Conservation (phyloP, 1,139 yeast genomes). For the Insectozyma bohioensis region DNA sequence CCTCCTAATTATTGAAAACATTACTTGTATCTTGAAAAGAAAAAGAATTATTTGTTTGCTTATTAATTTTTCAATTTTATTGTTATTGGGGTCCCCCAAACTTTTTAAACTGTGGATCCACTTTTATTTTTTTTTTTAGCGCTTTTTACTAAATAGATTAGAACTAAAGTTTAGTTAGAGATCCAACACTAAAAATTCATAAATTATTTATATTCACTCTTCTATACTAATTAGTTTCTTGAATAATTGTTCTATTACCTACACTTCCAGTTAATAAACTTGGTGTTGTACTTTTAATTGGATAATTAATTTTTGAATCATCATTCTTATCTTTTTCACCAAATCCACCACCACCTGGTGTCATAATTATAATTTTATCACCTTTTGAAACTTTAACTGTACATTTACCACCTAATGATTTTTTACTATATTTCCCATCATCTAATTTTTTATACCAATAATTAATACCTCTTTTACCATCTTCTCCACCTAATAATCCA, state of each 20-base stretch:
- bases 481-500: conserved; percentile 44
- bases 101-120: no score
- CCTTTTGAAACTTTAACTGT: conserved; percentile 40
- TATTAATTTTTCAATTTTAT: no score
- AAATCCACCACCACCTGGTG: conserved; percentile 55
- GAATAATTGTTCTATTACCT: conserved; percentile 31
- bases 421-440: conserved; percentile 22
- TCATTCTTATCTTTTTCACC: conserved; percentile 20
- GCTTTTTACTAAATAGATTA: no score
- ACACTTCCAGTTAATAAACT: conserved; percentile 37
- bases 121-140: no score
- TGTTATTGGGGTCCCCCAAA: no score
- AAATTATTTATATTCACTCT: no score
- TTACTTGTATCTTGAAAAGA: no score
- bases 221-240: conserved; percentile 32
- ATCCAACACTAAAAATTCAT: no score
- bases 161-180: no score
- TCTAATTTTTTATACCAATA: conserved; percentile 33
- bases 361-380: conserved; percentile 41
- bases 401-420: conserved; percentile 44
- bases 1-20: conserved; percentile 3
- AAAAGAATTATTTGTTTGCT: no score
- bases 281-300: conserved; percentile 24
- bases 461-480: conserved; percentile 41
- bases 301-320: conserved; percentile 17